Evolutionary conservation across 2,329 filamentous ascomycete species (phyloP), one percentile per base, ranked within the genome.

Genomic region (Paecilomyces formosus): DNA sequence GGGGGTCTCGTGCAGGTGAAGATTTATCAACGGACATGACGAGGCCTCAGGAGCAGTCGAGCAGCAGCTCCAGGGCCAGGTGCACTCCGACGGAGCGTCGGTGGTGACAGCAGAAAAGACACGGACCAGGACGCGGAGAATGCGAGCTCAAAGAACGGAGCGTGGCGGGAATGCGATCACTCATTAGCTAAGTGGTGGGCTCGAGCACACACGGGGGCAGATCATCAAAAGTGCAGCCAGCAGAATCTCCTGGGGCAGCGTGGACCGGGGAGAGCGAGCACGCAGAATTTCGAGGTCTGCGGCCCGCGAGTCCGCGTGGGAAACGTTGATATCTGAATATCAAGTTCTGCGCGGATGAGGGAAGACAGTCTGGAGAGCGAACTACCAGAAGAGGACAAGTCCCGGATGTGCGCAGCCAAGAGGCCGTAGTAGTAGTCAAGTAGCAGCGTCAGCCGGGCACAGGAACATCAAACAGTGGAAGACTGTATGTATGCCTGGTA

Each of bases 21-120:
- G 66, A 68, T 61, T 62, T 65, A 61, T 70, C 66, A 58, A 64
- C 62, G 63, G 68, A 67, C 70, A 73, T 72, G 62, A 62, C 66
- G 63, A 62, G 61, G 59, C 66, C 62, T 64, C 63, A 67, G 22
- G 54, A n/a, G 54, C 33, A n/a, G 35, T 21, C 24, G 56, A 60
- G 53, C 15, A 13, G 33, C 24, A 33, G 35, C n/a, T 53, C 54
- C 18, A 24, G 53, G 31, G 58, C 58, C 51, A 50, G 56, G 11
- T 9, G 63, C 64, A 62, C 65, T 57, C 61, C 55, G 58, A 57
- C 49, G 39, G 33, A 56, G 60, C 50, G 60, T 59, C 45, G 45
- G 61, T 60, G 57, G 53, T 60, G 52, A 59, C 56, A 60, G 59
- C 26, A 57, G 56, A 56, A 58, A 61, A 60, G 64, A 63, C 59